Percentiles rank a stretch among this genome's conserved stretches.
phyloP scores from a whole-genome alignment of 2,329 filamentous ascomycete genomes.

The Graphiopsis chlorocephala region DNA sequence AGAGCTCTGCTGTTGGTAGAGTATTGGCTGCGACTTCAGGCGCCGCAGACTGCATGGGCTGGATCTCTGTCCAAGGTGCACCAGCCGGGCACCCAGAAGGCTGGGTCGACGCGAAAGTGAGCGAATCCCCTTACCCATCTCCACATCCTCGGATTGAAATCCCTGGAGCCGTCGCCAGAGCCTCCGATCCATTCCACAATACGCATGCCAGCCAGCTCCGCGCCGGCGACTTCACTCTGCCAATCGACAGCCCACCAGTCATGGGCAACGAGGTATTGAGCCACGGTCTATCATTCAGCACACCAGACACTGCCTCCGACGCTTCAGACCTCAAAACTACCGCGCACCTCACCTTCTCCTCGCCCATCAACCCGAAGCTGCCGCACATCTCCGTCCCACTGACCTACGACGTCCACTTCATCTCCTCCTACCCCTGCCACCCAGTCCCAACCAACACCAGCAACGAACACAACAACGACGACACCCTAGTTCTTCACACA shows the following conservation, averaged over 20 bases:
- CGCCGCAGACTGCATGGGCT: slow-evolving; percentile 54
- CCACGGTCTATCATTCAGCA: slow-evolving; percentile 24
- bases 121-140: slow-evolving; percentile 4
- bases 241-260: slow-evolving; percentile 33
- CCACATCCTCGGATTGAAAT: slow-evolving; percentile 37
- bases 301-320: slow-evolving; percentile 1
- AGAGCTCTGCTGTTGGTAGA: slow-evolving; percentile 53
- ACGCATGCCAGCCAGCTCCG: slow-evolving; percentile 18
- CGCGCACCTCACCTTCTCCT: slow-evolving; percentile 34
- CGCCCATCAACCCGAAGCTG: slow-evolving; percentile 22
- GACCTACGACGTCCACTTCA: slow-evolving; percentile 52
- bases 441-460: slow-evolving; percentile 12
- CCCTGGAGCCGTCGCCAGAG: slow-evolving; percentile 31
- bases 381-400: slow-evolving; percentile 38
- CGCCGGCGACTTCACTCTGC: slow-evolving; percentile 38
- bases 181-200: slow-evolving; percentile 36
- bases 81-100: slow-evolving; percentile 38
- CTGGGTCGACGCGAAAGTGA: slow-evolving; percentile 50
- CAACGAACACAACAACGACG: not conserved
- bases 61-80: slow-evolving; percentile 43
- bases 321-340: slow-evolving; percentile 6
- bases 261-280: slow-evolving; percentile 29
- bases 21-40: slow-evolving; percentile 48
- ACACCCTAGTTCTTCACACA: not conserved
- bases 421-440: slow-evolving; percentile 53